These are phyloP conservation scores for Aethionema arabicum DNA, from an alignment of 345 rosid species.

Conservation along the genomic window DNA sequence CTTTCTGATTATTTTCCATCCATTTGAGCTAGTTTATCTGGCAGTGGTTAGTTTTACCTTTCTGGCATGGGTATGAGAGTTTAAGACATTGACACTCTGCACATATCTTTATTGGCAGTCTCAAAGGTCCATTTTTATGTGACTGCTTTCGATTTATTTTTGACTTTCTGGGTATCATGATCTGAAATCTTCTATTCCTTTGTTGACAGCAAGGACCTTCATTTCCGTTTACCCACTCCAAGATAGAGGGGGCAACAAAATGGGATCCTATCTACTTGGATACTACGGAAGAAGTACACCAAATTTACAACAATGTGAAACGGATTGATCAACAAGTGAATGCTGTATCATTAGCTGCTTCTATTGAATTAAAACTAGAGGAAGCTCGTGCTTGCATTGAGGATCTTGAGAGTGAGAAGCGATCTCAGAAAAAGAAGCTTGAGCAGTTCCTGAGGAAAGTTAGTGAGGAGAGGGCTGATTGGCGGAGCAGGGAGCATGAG, in stretches of 20 bases:
- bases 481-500: slow-evolving; percentile 87
- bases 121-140: neutral
- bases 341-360: slow-evolving; percentile 56
- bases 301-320: slow-evolving; percentile 45
- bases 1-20: neutral
- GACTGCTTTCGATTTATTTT: neutral
- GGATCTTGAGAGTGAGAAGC: slow-evolving; percentile 68
- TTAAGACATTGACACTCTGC: slow-evolving; percentile 4
- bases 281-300: slow-evolving; percentile 48
- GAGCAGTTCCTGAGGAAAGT: slow-evolving; percentile 82
- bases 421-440: slow-evolving; percentile 73
- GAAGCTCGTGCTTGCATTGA: slow-evolving; percentile 57
- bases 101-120: slow-evolving; percentile 1
- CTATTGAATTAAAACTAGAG: slow-evolving; percentile 64
- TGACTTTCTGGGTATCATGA: neutral
- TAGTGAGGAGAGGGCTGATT: slow-evolving; percentile 74
- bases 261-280: slow-evolving; percentile 69
- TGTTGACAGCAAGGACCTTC: slow-evolving; percentile 55
- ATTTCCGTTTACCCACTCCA: slow-evolving; percentile 52
- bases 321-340: slow-evolving; percentile 54
- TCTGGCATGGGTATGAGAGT: neutral
- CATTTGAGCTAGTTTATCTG: slow-evolving; percentile 2
- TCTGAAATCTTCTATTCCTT: slow-evolving; percentile 12
- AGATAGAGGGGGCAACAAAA: slow-evolving; percentile 86
- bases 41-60: neutral